These are phyloP conservation scores for Tieghemiomyces parasiticus DNA, from an alignment of 192 early-diverging fungal species.

Conservation along the genomic window DNA sequence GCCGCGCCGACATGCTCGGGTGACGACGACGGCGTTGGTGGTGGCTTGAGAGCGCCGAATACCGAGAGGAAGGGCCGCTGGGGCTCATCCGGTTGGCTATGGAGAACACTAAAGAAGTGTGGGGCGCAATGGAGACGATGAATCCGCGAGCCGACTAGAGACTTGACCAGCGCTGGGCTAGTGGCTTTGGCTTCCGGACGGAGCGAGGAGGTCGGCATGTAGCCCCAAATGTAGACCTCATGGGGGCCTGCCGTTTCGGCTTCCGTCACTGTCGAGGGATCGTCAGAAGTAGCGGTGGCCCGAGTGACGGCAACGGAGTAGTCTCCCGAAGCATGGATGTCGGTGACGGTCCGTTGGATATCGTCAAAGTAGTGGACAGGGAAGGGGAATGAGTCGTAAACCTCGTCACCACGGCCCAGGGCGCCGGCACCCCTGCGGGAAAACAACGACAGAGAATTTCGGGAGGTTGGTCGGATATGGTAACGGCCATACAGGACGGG, in stretches of 20 bases:
- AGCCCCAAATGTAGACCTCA: conserved; percentile 7
- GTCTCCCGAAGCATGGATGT: neutral
- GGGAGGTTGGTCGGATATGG: too few species aligned
- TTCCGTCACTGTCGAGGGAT: too few species aligned
- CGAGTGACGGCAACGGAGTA: conserved; percentile 1
- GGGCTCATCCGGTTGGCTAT: neutral
- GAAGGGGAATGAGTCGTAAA: conserved; percentile 10
- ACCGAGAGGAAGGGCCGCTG: neutral
- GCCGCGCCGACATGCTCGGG: neutral
- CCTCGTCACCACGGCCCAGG: conserved; percentile 7
- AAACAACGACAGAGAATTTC: too few species aligned
- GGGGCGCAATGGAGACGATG: neutral
- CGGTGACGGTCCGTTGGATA: neutral
- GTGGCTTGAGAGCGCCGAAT: neutral
- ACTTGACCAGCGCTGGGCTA: neutral
- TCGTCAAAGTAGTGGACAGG: conserved; percentile 6
- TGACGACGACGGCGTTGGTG: too few species aligned
- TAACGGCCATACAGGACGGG: too few species aligned
- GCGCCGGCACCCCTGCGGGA: conserved; percentile 4
- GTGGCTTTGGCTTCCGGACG: neutral
- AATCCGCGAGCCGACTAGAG: conserved; percentile 1
- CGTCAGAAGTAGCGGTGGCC: too few species aligned
- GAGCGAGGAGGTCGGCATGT: neutral
- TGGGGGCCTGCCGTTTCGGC: neutral
- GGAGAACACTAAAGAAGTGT: conserved; percentile 4